Conservation (phyloP, 805 yeast genomes). For the Debaryomyces tyrocola region DNA sequence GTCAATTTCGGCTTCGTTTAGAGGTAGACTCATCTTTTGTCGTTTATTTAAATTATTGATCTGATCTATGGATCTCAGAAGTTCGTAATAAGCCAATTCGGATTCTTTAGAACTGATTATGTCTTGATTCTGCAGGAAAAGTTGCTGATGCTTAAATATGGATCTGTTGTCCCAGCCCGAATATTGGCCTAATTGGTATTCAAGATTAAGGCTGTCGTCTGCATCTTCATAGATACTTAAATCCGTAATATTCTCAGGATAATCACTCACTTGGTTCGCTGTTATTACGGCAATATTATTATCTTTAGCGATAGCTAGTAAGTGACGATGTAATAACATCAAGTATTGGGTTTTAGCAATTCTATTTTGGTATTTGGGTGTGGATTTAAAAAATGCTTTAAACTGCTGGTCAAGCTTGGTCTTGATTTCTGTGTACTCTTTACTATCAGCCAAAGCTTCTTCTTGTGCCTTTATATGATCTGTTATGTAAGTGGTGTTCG, state of each 20-base stretch:
- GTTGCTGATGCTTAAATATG: conserved; percentile 18
- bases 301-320: conserved; percentile 49
- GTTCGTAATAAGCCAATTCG: conserved; percentile 4
- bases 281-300: conserved; percentile 61
- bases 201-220: conserved; percentile 41
- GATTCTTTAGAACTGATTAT: conserved; percentile 6
- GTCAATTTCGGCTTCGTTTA: conserved; percentile 6
- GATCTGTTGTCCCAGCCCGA: conserved; percentile 69
- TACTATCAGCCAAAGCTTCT: conserved; percentile 7
- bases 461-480: conserved; percentile 23
- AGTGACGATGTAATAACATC: conserved; percentile 42
- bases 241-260: conserved; percentile 28
- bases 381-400: conserved; percentile 21
- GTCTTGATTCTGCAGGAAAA: not conserved
- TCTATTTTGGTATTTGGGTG: conserved; percentile 25
- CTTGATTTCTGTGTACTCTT: conserved; percentile 13
- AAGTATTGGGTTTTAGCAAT: conserved; percentile 44
- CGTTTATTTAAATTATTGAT: conserved; percentile 1
- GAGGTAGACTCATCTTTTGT: not conserved
- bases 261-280: conserved; percentile 80
- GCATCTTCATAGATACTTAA: conserved; percentile 8
- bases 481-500: conserved; percentile 37
- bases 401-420: conserved; percentile 15
- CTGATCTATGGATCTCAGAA: conserved; percentile 5
- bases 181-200: conserved; percentile 69